Percentiles rank a stretch among this genome's conserved stretches.
These are phyloP conservation scores for Colletotrichum lindemuthianum DNA, from an alignment of 2,329 filamentous ascomycete genomes.

Conservation along the genomic window DNA sequence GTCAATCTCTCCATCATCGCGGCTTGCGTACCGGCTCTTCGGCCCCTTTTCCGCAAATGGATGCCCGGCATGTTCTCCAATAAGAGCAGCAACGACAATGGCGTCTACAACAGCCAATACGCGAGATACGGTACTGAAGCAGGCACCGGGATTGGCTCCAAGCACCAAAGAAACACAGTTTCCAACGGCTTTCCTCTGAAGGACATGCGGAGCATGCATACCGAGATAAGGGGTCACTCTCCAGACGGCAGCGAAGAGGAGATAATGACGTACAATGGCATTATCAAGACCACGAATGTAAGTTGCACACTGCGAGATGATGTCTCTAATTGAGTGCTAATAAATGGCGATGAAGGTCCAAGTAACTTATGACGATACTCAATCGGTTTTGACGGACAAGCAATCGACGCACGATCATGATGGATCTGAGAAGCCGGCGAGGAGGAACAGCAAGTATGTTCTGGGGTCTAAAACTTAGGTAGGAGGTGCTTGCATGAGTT, in stretches of 20 bases:
- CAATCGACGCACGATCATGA: neutral
- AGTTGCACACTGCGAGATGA: no score
- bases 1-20: conserved; percentile 51
- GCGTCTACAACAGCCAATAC: conserved; percentile 34
- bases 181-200: conserved; percentile 34
- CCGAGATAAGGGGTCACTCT: conserved; percentile 46
- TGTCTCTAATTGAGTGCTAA: no score
- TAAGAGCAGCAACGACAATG: conserved; percentile 6
- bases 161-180: conserved; percentile 28
- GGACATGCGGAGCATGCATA: conserved; percentile 41
- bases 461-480: neutral
- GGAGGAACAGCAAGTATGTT: conserved; percentile 4
- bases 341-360: conserved; percentile 1
- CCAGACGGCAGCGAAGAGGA: conserved; percentile 50
- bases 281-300: conserved; percentile 39
- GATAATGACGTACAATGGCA: conserved; percentile 53
- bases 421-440: neutral
- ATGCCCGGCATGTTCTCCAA: conserved; percentile 22
- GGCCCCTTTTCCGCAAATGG: conserved; percentile 45
- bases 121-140: conserved; percentile 41
- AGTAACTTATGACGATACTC: conserved; percentile 17
- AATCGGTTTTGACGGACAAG: conserved; percentile 17
- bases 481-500: no score
- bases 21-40: conserved; percentile 47
- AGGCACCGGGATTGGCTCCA: conserved; percentile 37